Conservation (phyloP, 345 rosid species). For the Kernera saxatilis region DNA sequence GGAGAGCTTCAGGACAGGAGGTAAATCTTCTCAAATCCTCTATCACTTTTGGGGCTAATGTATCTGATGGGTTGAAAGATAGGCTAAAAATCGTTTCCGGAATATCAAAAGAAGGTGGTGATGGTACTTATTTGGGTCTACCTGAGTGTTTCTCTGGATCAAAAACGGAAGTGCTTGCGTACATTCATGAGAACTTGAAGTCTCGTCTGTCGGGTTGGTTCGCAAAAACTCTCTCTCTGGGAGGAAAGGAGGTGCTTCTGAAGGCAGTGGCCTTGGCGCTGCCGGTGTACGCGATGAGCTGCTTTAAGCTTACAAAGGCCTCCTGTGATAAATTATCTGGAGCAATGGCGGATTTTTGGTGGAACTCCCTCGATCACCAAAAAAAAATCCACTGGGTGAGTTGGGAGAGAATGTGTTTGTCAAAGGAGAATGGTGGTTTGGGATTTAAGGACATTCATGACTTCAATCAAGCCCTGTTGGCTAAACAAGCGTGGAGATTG, state of each 20-base stretch:
- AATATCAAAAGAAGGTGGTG: background rate
- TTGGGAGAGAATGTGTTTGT: background rate
- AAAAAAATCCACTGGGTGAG: background rate
- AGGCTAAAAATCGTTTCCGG: too few relatives aligned
- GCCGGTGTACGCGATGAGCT: background rate
- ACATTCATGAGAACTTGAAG: too few relatives aligned
- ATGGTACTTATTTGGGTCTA: background rate
- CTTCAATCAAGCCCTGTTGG: background rate
- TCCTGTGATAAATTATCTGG: background rate
- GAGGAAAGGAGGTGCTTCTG: background rate
- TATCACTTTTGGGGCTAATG: too few relatives aligned
- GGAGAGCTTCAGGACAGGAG: too few relatives aligned
- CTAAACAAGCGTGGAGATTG: background rate
- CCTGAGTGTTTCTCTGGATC: background rate
- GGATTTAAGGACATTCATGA: background rate
- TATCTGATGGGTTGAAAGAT: too few relatives aligned
- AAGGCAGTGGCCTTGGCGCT: background rate
- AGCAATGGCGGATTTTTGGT: background rate
- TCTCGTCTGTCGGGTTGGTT: background rate
- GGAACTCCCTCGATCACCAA: background rate
- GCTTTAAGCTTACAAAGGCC: background rate
- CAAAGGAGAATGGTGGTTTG: background rate
- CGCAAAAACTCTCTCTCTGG: background rate
- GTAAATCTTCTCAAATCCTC: too few relatives aligned
- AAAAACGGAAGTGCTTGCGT: background rate